phyloP scores from a whole-genome alignment of 768 basidiomycete genomes.

The Kwoniella dejecticola region DNA sequence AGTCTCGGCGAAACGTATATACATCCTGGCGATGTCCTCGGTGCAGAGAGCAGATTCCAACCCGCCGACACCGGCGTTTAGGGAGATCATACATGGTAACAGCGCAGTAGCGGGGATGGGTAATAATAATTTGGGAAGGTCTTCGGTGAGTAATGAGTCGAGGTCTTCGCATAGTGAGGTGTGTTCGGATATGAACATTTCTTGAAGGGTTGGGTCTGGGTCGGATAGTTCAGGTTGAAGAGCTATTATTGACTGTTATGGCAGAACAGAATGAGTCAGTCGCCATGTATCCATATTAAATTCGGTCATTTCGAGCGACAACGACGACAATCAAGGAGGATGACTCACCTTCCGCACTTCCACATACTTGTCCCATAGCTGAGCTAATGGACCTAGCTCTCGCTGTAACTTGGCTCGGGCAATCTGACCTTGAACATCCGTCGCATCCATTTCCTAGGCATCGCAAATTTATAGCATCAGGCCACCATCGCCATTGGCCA shows the following conservation, averaged over 20 bases:
- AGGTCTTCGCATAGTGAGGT: conserved; percentile 58
- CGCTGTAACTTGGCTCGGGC: conserved; percentile 65
- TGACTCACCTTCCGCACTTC: conserved; percentile 63
- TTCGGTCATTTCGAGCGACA: no score
- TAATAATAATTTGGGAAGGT: conserved; percentile 70
- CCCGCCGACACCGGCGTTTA: conserved; percentile 92
- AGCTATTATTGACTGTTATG: conserved; percentile 65
- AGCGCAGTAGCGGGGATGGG: conserved; percentile 68
- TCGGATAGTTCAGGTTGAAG: conserved; percentile 68
- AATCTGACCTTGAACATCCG: conserved; percentile 61
- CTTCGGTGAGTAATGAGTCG: conserved; percentile 40
- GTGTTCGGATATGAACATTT: conserved; percentile 72
- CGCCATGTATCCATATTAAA: no score
- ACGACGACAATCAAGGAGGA: no score
- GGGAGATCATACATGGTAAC: conserved; percentile 78
- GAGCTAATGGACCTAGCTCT: conserved; percentile 69
- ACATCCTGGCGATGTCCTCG: conserved; percentile 77
- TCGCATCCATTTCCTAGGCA: conserved; percentile 11
- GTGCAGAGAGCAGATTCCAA: conserved; percentile 83
- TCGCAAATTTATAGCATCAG: no score
- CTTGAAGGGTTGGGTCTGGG: conserved; percentile 72
- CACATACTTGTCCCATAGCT: conserved; percentile 69
- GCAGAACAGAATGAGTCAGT: neutral
- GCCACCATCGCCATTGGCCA: no score
- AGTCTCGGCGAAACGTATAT: conserved; percentile 65